Base-by-base conservation (phyloP, 2,329 filamentous ascomycete genomes). In the Nigrospora sphaerica region DNA sequence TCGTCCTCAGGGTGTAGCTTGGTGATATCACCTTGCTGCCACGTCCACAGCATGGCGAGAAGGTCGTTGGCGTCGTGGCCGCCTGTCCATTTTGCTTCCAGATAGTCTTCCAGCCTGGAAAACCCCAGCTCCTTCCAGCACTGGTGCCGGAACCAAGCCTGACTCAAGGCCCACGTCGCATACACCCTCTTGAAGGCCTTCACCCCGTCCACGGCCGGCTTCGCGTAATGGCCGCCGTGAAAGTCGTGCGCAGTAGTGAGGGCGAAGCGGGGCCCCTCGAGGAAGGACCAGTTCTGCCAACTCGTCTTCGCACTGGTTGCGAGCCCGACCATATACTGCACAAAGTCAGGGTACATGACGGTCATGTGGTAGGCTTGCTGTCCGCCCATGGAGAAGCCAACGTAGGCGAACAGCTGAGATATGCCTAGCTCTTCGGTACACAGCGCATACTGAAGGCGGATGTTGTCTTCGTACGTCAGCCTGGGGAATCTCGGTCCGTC, bases 371-470 rank as follows among this genome's bases (percentile, higher is more conserved):
- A 80, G 2, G 74, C 67, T 46, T 77, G 70, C 18, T 70, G 72
- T 1, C 74, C 77, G 34, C 75, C 77, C 76, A 80, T 78, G 41
- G 71, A 76, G 67, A 77, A 80, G 2, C 77, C 77, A 3, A 78
- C 55, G 32, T 78, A 71, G 11, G 70, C 67, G 13, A 71, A 65
- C 0, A 77, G 62, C 33, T 66, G 61, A 12, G 55, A 53, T 13
- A 79, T 58, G 2, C 66, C 66, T 1, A 80, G 62, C 4, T 61
- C 55, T 39, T 68, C 49, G 6, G 28, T 39, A 14, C 65, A 65
- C 2, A 79, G 65, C 0, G 58, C 54, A 45, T 75, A 57, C 54
- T 80, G 75, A 0, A 75, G 68, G 0, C 61, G 62, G n/a, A 80
- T 69, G 50, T 76, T 77, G 53, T 80, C 76, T 49, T 65, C 64